A percentile compares a stretch with the other conserved stretches of the same genome.
phyloP scores from a whole-genome alignment of 2,329 filamentous ascomycete species.

The Exophiala oligosperma region DNA sequence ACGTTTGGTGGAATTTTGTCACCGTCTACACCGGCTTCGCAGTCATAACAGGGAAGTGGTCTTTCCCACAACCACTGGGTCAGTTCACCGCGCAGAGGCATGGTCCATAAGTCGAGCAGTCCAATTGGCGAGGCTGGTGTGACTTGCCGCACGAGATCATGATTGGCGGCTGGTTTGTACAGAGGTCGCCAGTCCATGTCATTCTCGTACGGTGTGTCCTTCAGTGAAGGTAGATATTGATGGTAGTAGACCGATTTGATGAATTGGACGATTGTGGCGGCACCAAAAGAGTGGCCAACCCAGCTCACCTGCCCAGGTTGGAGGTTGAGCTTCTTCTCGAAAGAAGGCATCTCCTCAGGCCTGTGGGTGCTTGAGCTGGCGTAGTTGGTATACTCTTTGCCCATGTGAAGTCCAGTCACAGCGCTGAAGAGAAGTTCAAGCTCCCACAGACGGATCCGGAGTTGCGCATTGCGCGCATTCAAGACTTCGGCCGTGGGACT shows the following conservation, averaged over 20 bases:
- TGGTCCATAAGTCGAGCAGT: slow-evolving; percentile 78
- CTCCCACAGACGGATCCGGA: slow-evolving; percentile 78
- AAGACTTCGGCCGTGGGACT: slow-evolving; percentile 65
- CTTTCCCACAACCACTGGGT: slow-evolving; percentile 67
- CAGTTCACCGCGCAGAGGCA: slow-evolving; percentile 65
- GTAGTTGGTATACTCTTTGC: slow-evolving; percentile 47
- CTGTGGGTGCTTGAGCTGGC: slow-evolving; percentile 6
- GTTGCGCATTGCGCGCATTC: slow-evolving; percentile 66
- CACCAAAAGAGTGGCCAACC: slow-evolving; percentile 79
- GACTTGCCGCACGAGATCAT: slow-evolving; percentile 64
- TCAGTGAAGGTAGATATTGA: slow-evolving; percentile 33
- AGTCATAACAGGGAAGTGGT: slow-evolving; percentile 68
- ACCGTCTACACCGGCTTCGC: slow-evolving; percentile 49
- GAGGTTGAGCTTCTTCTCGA: slow-evolving; percentile 64
- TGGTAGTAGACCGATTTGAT: slow-evolving; percentile 74
- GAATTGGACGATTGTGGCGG: slow-evolving; percentile 71
- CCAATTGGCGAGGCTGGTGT: slow-evolving; percentile 66
- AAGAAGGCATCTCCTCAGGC: slow-evolving; percentile 33
- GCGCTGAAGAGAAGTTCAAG: slow-evolving; percentile 70
- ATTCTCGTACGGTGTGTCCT: slow-evolving; percentile 21
- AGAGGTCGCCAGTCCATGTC: slow-evolving; percentile 52
- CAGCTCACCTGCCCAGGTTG: slow-evolving; percentile 73
- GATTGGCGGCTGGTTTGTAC: slow-evolving; percentile 58
- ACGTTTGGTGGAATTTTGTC: slow-evolving; percentile 46
- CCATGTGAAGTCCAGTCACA: slow-evolving; percentile 64